Conservation (phyloP, 2,329 filamentous ascomycete genomes). For the Chaetothyriales sp. region DNA sequence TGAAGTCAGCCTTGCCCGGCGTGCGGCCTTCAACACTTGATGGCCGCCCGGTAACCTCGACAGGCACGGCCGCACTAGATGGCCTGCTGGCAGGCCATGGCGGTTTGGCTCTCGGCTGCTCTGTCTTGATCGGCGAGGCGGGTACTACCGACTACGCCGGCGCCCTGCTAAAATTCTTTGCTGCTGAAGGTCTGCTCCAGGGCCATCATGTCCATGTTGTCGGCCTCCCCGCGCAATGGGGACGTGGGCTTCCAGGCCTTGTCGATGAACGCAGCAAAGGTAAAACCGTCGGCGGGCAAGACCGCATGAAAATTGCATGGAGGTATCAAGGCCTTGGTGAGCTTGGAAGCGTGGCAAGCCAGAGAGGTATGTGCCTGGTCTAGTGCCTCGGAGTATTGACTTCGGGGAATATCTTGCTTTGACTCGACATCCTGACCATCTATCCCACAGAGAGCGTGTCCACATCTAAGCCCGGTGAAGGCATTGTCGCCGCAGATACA, state of each 20-base stretch:
- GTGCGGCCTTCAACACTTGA: constrained; percentile 78
- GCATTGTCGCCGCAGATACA: constrained; percentile 29
- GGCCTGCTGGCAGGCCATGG: constrained; percentile 72
- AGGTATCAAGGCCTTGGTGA: constrained; percentile 77
- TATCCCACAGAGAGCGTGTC: constrained; percentile 11
- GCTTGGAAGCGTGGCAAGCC: constrained; percentile 40
- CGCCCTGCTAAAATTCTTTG: constrained; percentile 72
- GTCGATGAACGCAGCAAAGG: constrained; percentile 38
- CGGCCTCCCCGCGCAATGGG: constrained; percentile 67
- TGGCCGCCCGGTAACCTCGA: constrained; percentile 78
- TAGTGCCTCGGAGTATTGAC: not conserved
- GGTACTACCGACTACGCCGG: constrained; percentile 92
- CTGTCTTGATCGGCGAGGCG: constrained; percentile 68
- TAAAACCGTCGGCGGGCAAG: constrained; percentile 35
- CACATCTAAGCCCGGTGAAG: constrained; percentile 20
- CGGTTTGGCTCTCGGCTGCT: constrained; percentile 69
- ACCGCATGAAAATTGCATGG: constrained; percentile 99
- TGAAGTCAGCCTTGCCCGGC: constrained; percentile 30
- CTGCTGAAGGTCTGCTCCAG: constrained; percentile 83
- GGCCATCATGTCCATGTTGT: constrained; percentile 80
- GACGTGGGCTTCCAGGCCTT: constrained; percentile 66
- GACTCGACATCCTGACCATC: constrained; percentile 1
- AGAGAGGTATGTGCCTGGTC: constrained; percentile 44
- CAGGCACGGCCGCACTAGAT: constrained; percentile 76
- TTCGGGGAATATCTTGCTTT: not conserved